These are phyloP conservation scores for Xylariaceae sp. DNA, from an alignment of 2,329 filamentous ascomycete genomes.

Conservation along the genomic window DNA sequence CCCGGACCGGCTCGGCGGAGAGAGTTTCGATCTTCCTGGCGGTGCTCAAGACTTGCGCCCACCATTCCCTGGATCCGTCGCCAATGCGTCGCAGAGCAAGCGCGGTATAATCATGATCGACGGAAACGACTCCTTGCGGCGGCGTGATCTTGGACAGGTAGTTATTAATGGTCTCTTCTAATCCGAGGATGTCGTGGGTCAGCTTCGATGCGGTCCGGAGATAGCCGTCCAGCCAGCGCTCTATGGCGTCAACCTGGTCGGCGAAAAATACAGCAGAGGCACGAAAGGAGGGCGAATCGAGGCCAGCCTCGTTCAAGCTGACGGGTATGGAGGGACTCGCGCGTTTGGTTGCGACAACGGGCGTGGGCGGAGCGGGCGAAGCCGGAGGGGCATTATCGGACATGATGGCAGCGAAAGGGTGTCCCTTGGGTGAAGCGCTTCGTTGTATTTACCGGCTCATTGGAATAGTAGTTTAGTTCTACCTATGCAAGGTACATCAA, in stretches of 20 bases:
- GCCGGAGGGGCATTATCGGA: conserved; percentile 24
- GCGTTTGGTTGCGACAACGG: conserved; percentile 22
- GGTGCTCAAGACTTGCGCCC: conserved; percentile 67
- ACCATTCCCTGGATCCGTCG: conserved; percentile 83
- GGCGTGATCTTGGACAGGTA: conserved; percentile 75
- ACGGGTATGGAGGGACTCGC: conserved; percentile 59
- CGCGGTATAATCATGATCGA: conserved; percentile 94
- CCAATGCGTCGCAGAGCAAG: conserved; percentile 78
- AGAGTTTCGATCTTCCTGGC: conserved; percentile 72
- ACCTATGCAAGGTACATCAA: background rate
- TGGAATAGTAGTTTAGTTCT: background rate
- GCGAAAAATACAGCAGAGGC: conserved; percentile 79
- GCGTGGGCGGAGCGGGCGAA: conserved; percentile 19
- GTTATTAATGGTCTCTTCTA: conserved; percentile 74
- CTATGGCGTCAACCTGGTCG: conserved; percentile 85
- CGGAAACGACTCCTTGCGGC: conserved; percentile 65
- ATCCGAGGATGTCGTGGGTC: conserved; percentile 57
- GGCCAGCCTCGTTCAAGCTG: conserved; percentile 84
- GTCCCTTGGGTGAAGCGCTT: background rate
- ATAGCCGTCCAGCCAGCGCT: conserved; percentile 78
- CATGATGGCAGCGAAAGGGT: conserved; percentile 19
- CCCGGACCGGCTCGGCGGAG: conserved; percentile 74
- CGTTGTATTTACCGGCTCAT: conserved; percentile 16
- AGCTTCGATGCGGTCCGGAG: conserved; percentile 50
- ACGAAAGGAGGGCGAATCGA: conserved; percentile 94